phyloP scores from a whole-genome alignment of 768 basidiomycete species.

The Mycena epipterygia region DNA sequence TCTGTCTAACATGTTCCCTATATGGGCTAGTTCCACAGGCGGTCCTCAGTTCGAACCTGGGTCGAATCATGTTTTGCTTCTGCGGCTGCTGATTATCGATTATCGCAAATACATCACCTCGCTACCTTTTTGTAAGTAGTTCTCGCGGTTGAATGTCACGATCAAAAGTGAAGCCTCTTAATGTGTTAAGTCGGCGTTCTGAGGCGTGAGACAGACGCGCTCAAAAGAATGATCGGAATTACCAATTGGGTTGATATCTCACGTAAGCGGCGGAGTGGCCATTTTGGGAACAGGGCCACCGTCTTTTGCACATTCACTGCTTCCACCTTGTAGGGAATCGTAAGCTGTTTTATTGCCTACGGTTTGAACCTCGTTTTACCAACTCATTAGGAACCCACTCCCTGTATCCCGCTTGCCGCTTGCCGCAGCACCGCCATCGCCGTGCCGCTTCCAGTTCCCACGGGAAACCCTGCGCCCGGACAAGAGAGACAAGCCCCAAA shows the following conservation, averaged over 20 bases:
- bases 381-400: not conserved
- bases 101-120: not conserved
- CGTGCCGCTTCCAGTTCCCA: not conserved
- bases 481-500: not conserved
- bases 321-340: not conserved
- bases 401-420: not conserved
- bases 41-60: conserved; percentile 34
- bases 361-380: too few species aligned
- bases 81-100: not conserved
- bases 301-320: too few species aligned
- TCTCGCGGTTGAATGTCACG: not conserved
- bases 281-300: conserved; percentile 3
- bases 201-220: not conserved
- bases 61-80: conserved; percentile 26
- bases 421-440: too few species aligned
- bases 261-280: conserved; percentile 11
- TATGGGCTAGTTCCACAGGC: conserved; percentile 17
- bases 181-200: conserved; percentile 92
- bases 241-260: conserved; percentile 2
- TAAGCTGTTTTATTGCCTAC: not conserved
- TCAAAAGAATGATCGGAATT: not conserved
- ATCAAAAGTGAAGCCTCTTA: too few species aligned
- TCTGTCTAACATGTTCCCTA: conserved; percentile 24
- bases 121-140: not conserved
- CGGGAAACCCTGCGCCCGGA: not conserved